Conservation (phyloP, 768 basidiomycete species). For the Strobilomyces dryophilus region DNA sequence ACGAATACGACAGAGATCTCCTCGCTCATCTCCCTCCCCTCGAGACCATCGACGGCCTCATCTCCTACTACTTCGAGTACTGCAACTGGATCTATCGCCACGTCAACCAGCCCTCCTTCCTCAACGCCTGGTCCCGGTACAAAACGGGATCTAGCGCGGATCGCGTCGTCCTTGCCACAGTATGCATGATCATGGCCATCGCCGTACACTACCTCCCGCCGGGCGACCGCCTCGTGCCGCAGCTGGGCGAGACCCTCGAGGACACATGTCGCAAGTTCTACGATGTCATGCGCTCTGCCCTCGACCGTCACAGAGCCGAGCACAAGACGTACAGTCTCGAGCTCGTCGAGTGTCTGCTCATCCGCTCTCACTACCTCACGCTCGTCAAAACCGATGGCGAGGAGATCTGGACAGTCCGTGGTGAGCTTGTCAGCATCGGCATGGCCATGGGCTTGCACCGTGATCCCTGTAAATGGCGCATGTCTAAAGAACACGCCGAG, state of each 20-base stretch:
- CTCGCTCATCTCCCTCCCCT: slow-evolving; percentile 60
- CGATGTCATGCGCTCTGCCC: slow-evolving; percentile 59
- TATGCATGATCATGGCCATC: slow-evolving; percentile 71
- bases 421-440: slow-evolving; percentile 69
- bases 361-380: slow-evolving; percentile 67
- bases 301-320: slow-evolving; percentile 60
- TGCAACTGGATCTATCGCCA: slow-evolving; percentile 88
- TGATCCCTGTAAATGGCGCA: slow-evolving; percentile 76
- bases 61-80: slow-evolving; percentile 77
- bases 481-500: slow-evolving; percentile 66
- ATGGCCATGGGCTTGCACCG: slow-evolving; percentile 84
- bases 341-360: slow-evolving; percentile 69
- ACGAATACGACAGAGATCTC: slow-evolving; percentile 70
- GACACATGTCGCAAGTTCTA: slow-evolving; percentile 66
- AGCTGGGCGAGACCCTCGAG: slow-evolving; percentile 48
- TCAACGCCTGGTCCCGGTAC: slow-evolving; percentile 66
- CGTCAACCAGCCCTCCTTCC: slow-evolving; percentile 61
- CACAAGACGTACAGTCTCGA: slow-evolving; percentile 62
- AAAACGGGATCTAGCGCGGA: slow-evolving; percentile 63
- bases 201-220: slow-evolving; percentile 69
- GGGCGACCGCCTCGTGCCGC: slow-evolving; percentile 57
- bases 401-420: slow-evolving; percentile 74
- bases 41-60: slow-evolving; percentile 66
- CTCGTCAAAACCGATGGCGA: slow-evolving; percentile 73
- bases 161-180: slow-evolving; percentile 65